Evolutionary conservation across 176 grass and related monocot species (phyloP), one percentile per base, ranked within the genome.

Genomic region (Sorghum bicolor): DNA sequence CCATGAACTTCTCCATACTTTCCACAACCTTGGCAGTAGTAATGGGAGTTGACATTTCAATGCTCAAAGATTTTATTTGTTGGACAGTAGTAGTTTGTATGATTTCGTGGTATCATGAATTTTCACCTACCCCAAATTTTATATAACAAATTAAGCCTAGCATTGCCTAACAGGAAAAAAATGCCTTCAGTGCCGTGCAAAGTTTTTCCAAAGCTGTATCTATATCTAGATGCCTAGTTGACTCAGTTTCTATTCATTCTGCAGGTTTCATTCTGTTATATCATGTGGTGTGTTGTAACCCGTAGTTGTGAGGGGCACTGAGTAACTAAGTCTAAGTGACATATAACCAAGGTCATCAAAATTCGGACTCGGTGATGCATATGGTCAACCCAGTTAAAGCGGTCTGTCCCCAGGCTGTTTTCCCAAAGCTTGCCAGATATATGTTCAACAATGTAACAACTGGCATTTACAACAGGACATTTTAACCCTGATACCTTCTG

Each of bases 391-490:
- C 4, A 26, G 43, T 44, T 53, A 79, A n/a, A 73, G 28, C 2
- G 9, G 25, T 26, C 31, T 64, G 80, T 32, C 47, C n/a, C 26
- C 12, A 64, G 80, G 40, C 16, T 52, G 55, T 79, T 79, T 44
- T 14, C 17, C 12, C 73, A 15, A 72, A 72, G 43, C 17, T 78
- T 43, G 25, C 58, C 38, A 50, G 36, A 52, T 15, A 25, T 71
- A 22, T 77, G 16, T 22, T 60, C 22, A 12, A 76, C 64, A 63
- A 29, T 70, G 64, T 82, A 77, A 53, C n/a, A 17, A 44, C 40
- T 65, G 52, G 82, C 64, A 77, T 76, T 67, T 85, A 82, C 64
- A 65, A 86, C 66, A 90, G 88, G 72, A 73, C 83, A 78, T 82
- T 77, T 89, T 86, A 58, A 89, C 78, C 64, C 78, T 78, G 88